A percentile compares a stretch with the other conserved stretches of the same genome.
phyloP scores from a whole-genome alignment of 2,329 filamentous ascomycete species.

The Aureobasidium sp. region DNA sequence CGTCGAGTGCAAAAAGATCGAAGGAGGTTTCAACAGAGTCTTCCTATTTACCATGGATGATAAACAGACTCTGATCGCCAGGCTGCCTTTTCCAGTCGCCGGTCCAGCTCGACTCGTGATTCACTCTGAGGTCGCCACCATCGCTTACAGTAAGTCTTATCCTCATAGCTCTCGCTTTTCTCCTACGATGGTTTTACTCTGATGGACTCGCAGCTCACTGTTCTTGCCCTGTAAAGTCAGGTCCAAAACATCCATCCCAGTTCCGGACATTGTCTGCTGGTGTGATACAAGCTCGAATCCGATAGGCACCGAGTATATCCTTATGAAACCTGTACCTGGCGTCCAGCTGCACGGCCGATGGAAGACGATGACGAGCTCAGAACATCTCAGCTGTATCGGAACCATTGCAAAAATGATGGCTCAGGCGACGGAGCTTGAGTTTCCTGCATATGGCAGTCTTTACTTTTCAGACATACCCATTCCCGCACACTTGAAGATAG shows the following conservation, averaged over 20 bases:
- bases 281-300: constrained; percentile 27
- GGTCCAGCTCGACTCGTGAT: neutral
- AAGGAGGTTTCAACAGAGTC: constrained; percentile 39
- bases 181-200: neutral
- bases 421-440: neutral
- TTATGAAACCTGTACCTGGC: constrained; percentile 32
- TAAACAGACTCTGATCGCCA: constrained; percentile 32
- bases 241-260: neutral
- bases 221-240: neutral
- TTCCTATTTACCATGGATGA: constrained; percentile 38
- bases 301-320: constrained; percentile 34
- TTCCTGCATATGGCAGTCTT: neutral
- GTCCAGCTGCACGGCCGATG: constrained; percentile 27
- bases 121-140: neutral
- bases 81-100: constrained; percentile 20
- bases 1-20: constrained; percentile 34
- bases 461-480: neutral
- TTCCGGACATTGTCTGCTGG: constrained; percentile 23
- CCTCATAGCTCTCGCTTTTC: neutral
- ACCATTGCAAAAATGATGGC: neutral
- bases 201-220: neutral
- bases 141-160: neutral
- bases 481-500: neutral
- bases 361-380: neutral
- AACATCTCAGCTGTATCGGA: neutral